Evolutionary conservation across 1,139 yeast species (phyloP).

Genomic region (Geotrichum candidum): DNA sequence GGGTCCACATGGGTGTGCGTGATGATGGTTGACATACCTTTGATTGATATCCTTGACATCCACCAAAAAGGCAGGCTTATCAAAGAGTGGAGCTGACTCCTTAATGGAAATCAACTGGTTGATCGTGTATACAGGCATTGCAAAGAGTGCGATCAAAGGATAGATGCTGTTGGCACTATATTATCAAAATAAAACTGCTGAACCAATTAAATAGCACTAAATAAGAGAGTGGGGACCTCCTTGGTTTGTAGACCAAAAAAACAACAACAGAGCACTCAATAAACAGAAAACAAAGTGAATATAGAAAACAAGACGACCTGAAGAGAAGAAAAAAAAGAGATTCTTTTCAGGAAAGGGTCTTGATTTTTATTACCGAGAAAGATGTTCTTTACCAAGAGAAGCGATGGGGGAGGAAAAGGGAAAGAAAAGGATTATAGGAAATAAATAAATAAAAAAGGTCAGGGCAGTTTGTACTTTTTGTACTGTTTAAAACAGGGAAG

Average conservation of each 20-base stretch:
- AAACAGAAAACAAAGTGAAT: neutral
- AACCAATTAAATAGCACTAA: neutral
- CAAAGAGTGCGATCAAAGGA: neutral
- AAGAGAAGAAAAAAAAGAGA: neutral
- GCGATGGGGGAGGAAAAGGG: neutral
- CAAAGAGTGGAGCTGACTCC: neutral
- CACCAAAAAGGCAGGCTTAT: constrained; percentile 7
- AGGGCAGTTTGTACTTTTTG: neutral
- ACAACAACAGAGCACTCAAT: neutral
- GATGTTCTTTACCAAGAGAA: neutral
- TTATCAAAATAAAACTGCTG: neutral
- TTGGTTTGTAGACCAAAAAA: neutral
- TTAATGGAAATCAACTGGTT: constrained; percentile 7
- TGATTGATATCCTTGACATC: constrained; percentile 9
- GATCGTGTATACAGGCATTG: constrained; percentile 14
- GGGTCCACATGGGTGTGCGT: neutral
- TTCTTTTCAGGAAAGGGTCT: neutral
- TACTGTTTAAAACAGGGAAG: neutral
- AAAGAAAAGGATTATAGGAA: neutral
- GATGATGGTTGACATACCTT: constrained; percentile 2
- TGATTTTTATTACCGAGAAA: neutral
- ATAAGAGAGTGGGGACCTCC: neutral
- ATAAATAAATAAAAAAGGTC: neutral
- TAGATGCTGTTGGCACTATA: neutral
- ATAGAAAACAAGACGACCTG: neutral